A percentile compares a stretch with the other conserved stretches of the same genome.
phyloP scores from a whole-genome alignment of 2,329 filamentous ascomycete species.

The Tympanopsis confertula region DNA sequence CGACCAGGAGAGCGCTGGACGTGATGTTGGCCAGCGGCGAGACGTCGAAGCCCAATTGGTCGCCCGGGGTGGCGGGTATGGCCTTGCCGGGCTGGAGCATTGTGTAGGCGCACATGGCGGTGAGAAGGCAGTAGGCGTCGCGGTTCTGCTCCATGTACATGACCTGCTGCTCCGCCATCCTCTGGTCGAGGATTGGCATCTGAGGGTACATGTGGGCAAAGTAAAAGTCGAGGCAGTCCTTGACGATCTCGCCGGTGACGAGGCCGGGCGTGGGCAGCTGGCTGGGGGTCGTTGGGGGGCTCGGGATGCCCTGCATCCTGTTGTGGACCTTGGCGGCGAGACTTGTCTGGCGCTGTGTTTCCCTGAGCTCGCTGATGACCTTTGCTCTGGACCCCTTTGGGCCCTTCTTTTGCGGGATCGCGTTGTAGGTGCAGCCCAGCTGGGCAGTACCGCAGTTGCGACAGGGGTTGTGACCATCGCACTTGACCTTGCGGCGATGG shows the following conservation, averaged over 20 bases:
- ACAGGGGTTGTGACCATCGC: conserved; percentile 60
- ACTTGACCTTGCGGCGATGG: conserved; percentile 65
- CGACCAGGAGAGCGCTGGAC: conserved; percentile 53
- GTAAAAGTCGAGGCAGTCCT: conserved; percentile 57
- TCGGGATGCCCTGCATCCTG: conserved; percentile 42
- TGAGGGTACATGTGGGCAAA: conserved; percentile 55
- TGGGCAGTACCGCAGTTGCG: conserved; percentile 58
- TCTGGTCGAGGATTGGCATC: conserved; percentile 49
- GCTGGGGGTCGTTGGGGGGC: conserved; percentile 30
- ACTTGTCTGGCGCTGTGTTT: conserved; percentile 55
- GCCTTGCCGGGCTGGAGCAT: conserved; percentile 59
- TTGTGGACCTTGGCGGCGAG: conserved; percentile 50
- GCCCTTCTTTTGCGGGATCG: conserved; percentile 65
- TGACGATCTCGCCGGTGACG: conserved; percentile 49
- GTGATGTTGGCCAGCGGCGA: conserved; percentile 44
- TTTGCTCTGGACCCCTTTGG: conserved; percentile 66
- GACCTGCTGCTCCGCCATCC: conserved; percentile 43
- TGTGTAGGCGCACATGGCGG: conserved; percentile 55
- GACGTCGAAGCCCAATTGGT: conserved; percentile 43
- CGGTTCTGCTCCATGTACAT: conserved; percentile 49
- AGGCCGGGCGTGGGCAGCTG: conserved; percentile 46
- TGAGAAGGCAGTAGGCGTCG: conserved; percentile 53
- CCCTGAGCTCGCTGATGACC: conserved; percentile 62
- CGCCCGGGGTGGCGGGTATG: conserved; percentile 35
- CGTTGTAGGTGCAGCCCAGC: conserved; percentile 62